phyloP scores from a whole-genome alignment of 2,329 filamentous ascomycete genomes.

The Cyphellophora europaea region DNA sequence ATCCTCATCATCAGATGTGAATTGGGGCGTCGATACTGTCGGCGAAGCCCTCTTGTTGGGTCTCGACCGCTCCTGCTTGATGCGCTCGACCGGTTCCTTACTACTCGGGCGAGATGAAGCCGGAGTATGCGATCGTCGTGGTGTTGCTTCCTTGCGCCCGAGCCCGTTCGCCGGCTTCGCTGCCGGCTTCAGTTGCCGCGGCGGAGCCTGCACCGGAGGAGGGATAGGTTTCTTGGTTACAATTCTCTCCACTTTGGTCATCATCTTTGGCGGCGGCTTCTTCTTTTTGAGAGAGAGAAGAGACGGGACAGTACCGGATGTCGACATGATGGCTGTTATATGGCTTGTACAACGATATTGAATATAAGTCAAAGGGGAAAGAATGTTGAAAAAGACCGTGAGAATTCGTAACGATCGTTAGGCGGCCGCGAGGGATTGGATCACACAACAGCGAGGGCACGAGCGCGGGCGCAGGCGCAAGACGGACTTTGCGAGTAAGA shows the following conservation, averaged over 20 bases:
- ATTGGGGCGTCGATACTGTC: slow-evolving; percentile 14
- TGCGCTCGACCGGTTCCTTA: slow-evolving; percentile 13
- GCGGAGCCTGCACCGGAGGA: not conserved
- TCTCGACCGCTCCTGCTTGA: slow-evolving; percentile 11
- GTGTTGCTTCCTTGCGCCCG: slow-evolving; percentile 4
- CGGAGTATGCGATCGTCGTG: slow-evolving; percentile 15
- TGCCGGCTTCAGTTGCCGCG: not conserved
- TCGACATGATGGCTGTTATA: no score
- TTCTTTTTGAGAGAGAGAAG: slow-evolving; percentile 13
- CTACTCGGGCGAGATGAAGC: slow-evolving; percentile 15
- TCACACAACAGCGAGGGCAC: not conserved
- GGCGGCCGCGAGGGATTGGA: not conserved
- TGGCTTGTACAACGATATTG: no score
- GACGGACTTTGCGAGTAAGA: no score
- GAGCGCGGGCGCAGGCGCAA: not conserved
- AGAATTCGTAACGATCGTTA: no score
- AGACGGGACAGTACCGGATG: slow-evolving; percentile 7
- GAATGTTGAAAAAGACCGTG: no score
- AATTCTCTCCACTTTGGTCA: slow-evolving; percentile 14
- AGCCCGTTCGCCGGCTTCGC: slow-evolving; percentile 5
- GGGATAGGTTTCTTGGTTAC: not conserved
- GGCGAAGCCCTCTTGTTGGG: slow-evolving; percentile 17
- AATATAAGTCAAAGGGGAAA: no score
- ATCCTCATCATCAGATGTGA: slow-evolving; percentile 21
- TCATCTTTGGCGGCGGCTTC: slow-evolving; percentile 13